phyloP scores from a whole-genome alignment of 495 filamentous ascomycete species.

The Darksidea phi region DNA sequence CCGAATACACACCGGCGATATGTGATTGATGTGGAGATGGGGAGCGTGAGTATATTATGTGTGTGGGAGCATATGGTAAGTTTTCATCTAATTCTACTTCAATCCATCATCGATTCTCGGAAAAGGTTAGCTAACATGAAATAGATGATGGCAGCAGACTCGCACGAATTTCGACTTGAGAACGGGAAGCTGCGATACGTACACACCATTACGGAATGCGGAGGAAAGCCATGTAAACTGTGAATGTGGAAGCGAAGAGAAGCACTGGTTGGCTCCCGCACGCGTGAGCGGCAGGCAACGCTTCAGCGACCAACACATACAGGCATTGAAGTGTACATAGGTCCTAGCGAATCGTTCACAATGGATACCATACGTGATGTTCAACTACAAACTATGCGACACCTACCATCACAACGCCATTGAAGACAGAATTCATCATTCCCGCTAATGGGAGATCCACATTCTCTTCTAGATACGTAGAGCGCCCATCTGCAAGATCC shows the following conservation, averaged over 20 bases:
- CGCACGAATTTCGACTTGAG: conserved; percentile 29
- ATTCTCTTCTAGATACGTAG: no score
- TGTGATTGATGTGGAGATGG: conserved; percentile 29
- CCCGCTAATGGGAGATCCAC: no score
- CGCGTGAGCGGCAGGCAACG: no score
- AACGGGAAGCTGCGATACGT: conserved; percentile 28
- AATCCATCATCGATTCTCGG: neutral
- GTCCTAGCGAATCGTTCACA: no score
- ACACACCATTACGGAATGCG: conserved; percentile 31
- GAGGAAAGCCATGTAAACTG: conserved; percentile 18
- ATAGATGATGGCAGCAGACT: conserved; percentile 19
- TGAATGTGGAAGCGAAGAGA: neutral
- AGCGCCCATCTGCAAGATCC: no score
- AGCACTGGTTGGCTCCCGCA: no score
- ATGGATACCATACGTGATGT: no score
- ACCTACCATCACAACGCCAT: no score
- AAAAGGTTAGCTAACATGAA: neutral
- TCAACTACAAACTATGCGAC: no score
- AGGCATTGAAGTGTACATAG: no score
- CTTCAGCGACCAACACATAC: no score
- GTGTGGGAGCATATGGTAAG: conserved; percentile 27
- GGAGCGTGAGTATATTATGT: conserved; percentile 27
- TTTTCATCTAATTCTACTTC: neutral
- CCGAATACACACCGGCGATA: conserved; percentile 26
- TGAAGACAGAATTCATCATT: no score